Conservation (phyloP, 805 yeast genomes). For the Pichia insulana region DNA sequence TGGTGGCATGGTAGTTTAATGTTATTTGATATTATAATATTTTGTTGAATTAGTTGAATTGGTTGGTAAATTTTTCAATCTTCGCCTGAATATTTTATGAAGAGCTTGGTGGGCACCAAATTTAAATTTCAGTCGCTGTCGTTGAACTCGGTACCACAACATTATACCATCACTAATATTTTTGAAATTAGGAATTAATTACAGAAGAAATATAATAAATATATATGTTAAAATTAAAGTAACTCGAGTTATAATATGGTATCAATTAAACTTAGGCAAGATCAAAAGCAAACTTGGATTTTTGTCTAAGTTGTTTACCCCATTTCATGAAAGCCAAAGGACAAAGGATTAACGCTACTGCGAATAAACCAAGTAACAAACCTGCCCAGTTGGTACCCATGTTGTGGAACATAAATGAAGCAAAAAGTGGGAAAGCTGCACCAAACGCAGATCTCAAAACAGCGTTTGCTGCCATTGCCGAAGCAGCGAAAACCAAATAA, state of each 20-base stretch:
- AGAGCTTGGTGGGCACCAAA: too few species aligned
- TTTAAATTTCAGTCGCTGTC: too few species aligned
- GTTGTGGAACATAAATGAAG: slow-evolving; percentile 56
- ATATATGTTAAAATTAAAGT: not conserved
- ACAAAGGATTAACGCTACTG: slow-evolving; percentile 50
- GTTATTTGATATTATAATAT: not conserved
- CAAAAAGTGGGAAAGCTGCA: slow-evolving; percentile 47
- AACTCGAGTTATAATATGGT: too few species aligned
- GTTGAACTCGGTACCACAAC: too few species aligned
- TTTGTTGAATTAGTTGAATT: too few species aligned
- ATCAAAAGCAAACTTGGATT: slow-evolving; percentile 45
- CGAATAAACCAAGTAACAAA: slow-evolving; percentile 55
- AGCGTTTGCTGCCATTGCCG: slow-evolving; percentile 69
- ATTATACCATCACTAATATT: too few species aligned
- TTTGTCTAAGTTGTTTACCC: slow-evolving; percentile 48
- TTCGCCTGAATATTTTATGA: too few species aligned
- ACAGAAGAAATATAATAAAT: not conserved
- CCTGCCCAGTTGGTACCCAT: slow-evolving; percentile 80
- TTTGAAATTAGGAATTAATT: too few species aligned
- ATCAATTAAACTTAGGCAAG: slow-evolving; percentile 4
- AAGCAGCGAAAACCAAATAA: slow-evolving; percentile 64
- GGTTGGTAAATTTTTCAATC: too few species aligned
- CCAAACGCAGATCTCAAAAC: slow-evolving; percentile 62
- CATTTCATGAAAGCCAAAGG: slow-evolving; percentile 57
- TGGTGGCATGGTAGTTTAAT: slow-evolving; percentile 16